Conservation (phyloP, 2,329 filamentous ascomycete species). For the Sporothrix inflata region DNA sequence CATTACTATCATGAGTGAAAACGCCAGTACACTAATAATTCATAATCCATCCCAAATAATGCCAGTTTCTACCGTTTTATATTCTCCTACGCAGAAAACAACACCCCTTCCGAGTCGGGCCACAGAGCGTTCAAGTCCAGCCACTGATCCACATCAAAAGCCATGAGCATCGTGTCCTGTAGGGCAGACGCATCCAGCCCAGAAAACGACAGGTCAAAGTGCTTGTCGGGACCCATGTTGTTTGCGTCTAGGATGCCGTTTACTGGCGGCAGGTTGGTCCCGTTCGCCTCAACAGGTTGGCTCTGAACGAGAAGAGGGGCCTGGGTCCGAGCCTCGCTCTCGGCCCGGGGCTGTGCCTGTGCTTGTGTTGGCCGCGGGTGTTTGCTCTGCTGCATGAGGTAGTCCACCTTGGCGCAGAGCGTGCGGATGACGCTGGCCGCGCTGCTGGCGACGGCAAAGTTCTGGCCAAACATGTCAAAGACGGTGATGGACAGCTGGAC, state of each 20-base stretch:
- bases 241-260: not conserved
- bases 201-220: not conserved
- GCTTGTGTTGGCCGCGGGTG: not conserved
- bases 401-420: slow-evolving; percentile 15
- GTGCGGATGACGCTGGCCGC: slow-evolving; percentile 13
- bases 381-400: not conserved
- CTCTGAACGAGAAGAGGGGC: not conserved
- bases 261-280: not conserved
- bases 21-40: not conserved
- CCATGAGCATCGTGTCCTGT: slow-evolving; percentile 24
- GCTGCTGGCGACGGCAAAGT: slow-evolving; percentile 17
- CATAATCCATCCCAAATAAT: not conserved
- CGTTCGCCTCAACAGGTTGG: not conserved
- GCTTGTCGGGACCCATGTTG: not conserved
- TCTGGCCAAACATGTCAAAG: slow-evolving; percentile 18
- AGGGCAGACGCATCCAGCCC: not conserved
- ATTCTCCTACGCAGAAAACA: not conserved
- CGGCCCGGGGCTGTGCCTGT: not conserved
- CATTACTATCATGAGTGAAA: not conserved
- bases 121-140: slow-evolving; percentile 6
- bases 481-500: slow-evolving; percentile 7
- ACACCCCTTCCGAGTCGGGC: not conserved
- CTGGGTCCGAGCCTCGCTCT: not conserved
- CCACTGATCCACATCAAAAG: slow-evolving; percentile 23
- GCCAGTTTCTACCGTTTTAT: not conserved